Percentiles rank a stretch among this genome's conserved stretches.
Evolutionary conservation across 208 protist species (phyloP).

Genomic region (Endotrypanum monterogeii): DNA sequence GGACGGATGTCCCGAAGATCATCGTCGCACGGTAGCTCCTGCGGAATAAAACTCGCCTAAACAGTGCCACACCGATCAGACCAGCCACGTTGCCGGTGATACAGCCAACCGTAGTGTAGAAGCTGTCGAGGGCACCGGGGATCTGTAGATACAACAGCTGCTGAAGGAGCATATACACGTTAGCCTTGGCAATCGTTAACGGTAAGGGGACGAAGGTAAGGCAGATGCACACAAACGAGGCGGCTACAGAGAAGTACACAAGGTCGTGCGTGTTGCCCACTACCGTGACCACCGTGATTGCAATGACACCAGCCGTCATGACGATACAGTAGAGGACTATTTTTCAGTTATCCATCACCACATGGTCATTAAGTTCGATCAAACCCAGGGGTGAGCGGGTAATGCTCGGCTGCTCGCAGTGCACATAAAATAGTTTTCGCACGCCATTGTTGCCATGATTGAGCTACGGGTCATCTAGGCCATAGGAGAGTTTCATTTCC

Average conservation of each 20-base stretch:
- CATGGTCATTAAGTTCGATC: conserved; percentile 65
- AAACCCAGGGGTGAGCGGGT: too few relatives aligned
- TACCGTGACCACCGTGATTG: conserved; percentile 42
- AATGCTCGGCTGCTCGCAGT: too few relatives aligned
- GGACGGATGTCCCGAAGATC: conserved; percentile 44
- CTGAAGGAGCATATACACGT: conserved; percentile 47
- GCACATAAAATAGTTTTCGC: too few relatives aligned
- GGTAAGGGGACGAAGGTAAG: conserved; percentile 54
- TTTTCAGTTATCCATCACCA: conserved; percentile 44
- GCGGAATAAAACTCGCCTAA: conserved; percentile 42
- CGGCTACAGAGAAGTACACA: conserved; percentile 32
- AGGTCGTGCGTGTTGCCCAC: conserved; percentile 32
- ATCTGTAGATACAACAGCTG: conserved; percentile 47
- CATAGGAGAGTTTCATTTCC: too few relatives aligned
- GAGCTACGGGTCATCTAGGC: too few relatives aligned
- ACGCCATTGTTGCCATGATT: too few relatives aligned
- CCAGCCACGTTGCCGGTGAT: conserved; percentile 43
- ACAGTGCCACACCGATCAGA: conserved; percentile 45
- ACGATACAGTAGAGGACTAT: conserved; percentile 47
- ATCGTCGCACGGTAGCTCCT: conserved; percentile 48
- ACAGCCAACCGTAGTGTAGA: conserved; percentile 45
- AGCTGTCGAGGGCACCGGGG: conserved; percentile 46
- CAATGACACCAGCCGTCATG: conserved; percentile 41
- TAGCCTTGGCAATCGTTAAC: conserved; percentile 44
- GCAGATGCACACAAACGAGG: conserved; percentile 36